These are phyloP conservation scores for Tuber microsphaerosporum DNA, from an alignment of 495 filamentous ascomycete genomes.

Conservation along the genomic window DNA sequence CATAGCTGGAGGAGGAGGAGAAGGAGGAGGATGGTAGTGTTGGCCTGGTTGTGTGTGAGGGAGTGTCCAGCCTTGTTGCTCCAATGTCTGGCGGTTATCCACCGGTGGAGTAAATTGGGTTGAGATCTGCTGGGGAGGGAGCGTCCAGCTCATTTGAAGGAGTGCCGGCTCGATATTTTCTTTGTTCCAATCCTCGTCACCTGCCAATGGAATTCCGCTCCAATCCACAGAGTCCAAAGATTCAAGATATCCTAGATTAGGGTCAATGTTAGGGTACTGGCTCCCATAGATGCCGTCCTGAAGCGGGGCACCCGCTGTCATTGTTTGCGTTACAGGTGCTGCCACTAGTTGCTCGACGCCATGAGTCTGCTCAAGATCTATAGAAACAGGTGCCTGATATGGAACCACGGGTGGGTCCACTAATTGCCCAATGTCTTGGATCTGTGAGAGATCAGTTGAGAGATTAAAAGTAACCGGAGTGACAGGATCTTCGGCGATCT, in stretches of 20 bases:
- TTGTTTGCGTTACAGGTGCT: not conserved
- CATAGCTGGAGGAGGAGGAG: not conserved
- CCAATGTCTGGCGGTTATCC: not conserved
- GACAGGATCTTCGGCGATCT: not conserved
- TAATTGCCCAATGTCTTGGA: not conserved
- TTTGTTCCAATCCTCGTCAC: not conserved
- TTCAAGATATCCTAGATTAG: not conserved
- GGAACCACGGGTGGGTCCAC: not conserved
- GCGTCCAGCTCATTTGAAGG: not conserved
- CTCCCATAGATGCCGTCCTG: not conserved
- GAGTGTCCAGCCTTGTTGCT: not conserved
- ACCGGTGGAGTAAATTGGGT: not conserved
- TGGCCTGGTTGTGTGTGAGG: not conserved
- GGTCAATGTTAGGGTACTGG: not conserved
- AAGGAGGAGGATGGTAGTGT: not conserved
- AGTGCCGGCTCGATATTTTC: not conserved
- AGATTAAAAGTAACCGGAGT: not conserved
- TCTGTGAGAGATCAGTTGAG: not conserved
- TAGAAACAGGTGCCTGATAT: not conserved
- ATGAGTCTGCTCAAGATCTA: not conserved
- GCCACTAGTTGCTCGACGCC: not conserved
- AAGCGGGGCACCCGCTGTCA: not conserved
- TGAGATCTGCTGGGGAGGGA: not conserved
- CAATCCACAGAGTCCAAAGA: not conserved
- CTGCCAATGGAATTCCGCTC: not conserved